Base-by-base conservation (phyloP, 768 basidiomycete genomes). In the Pisolithus marmoratus region DNA sequence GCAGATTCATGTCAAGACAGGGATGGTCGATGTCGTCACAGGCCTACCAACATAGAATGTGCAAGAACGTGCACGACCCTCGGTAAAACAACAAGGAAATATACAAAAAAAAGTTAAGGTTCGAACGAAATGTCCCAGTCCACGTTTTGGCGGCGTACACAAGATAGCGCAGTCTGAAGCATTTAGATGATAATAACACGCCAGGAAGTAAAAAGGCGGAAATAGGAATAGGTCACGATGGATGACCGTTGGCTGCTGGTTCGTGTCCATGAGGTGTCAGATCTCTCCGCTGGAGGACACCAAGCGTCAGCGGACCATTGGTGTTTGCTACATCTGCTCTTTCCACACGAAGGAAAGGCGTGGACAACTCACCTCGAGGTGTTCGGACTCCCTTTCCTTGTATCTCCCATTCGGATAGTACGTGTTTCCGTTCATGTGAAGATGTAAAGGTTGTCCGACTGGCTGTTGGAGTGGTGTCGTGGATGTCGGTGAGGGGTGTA, bases 381-480 rank as follows among this genome's bases (percentile, higher is more conserved):
- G 52, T 26, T 65, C 65, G 5, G 61, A 55, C 20, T 69, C 67
- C 40, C 57, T 48, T 23, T 63, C 58, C 11, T 56, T 47, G 41
- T 69, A 63, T 50, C 61, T 56, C 48, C 67, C 67, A 17, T 69
- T 63, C 49, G 47, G 29, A 50, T 63, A 48, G 31, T 62, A 58
- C 5, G 31, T 41, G 34, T 67, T 63, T 1, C 66, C 65, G 8
- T 67, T 69, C 47, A 8, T 55, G 19, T 66, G 57, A 36, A 50
- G 60, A 38, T 22, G 37, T 12, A 20, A 23, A 38, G 24, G 17
- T n/a, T 45, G 43, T 5, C 26, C 12, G 4, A n/a, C 15, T 23
- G 12, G 15, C 14, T 45, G 43, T 26, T 45, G 42, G 1, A 58
- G 55, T 20, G 64, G 51, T 14, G 63, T 56, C 4, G 59, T 56